These are phyloP conservation scores for Asterophora parasitica DNA, from an alignment of 768 basidiomycete species.

Conservation along the genomic window DNA sequence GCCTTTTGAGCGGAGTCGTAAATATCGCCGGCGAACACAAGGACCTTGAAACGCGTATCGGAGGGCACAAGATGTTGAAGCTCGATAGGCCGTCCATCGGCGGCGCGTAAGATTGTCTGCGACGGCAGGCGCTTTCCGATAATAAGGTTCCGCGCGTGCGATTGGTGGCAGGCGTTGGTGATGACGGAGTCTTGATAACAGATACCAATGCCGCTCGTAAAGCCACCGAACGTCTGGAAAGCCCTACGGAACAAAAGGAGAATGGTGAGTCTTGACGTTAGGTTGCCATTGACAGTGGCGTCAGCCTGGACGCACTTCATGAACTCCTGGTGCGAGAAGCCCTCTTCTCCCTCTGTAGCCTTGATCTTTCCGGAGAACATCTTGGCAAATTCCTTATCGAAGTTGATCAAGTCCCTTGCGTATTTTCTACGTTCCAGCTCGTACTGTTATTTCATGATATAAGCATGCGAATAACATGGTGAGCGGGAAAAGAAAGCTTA, in stretches of 20 bases:
- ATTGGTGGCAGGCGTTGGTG: slow-evolving; percentile 32
- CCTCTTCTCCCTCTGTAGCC: slow-evolving; percentile 39
- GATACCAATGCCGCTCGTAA: slow-evolving; percentile 52
- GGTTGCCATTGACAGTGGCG: neutral
- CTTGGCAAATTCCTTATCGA: slow-evolving; percentile 60
- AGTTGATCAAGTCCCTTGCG: slow-evolving; percentile 68
- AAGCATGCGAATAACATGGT: neutral
- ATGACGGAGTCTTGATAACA: slow-evolving; percentile 47
- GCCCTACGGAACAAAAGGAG: slow-evolving; percentile 25
- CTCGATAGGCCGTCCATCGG: slow-evolving; percentile 45
- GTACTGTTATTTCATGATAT: slow-evolving; percentile 38
- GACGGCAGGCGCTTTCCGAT: slow-evolving; percentile 53
- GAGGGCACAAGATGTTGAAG: slow-evolving; percentile 50
- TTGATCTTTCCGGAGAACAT: slow-evolving; percentile 68
- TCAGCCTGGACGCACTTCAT: slow-evolving; percentile 26
- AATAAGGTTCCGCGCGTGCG: slow-evolving; percentile 33
- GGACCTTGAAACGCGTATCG: slow-evolving; percentile 50
- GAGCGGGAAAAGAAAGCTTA: slow-evolving; percentile 21
- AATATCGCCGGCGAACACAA: slow-evolving; percentile 49
- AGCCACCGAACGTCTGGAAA: slow-evolving; percentile 49
- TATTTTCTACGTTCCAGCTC: slow-evolving; percentile 63
- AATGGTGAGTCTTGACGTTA: too few relatives aligned
- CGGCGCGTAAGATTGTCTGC: slow-evolving; percentile 43
- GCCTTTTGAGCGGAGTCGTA: slow-evolving; percentile 23
- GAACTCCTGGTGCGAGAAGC: slow-evolving; percentile 52